Conservation (phyloP, 129 eudicot species). For the Lactuca saligna region DNA sequence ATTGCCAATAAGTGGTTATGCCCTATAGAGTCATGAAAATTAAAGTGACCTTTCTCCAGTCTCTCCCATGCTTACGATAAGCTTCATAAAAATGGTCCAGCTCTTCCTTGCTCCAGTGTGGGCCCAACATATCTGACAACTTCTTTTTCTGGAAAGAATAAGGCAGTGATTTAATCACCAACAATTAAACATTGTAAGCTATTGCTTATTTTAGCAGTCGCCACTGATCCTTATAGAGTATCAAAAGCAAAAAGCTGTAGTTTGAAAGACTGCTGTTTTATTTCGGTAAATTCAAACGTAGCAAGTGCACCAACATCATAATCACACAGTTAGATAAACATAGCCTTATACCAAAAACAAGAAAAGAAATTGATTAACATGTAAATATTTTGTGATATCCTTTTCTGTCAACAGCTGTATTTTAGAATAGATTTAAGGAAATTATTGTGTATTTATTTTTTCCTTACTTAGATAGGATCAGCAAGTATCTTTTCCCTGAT, state of each 20-base stretch:
- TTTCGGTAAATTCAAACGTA: not conserved
- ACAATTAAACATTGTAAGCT: not conserved
- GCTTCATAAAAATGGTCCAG: conserved; percentile 82
- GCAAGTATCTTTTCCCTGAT: too few species aligned
- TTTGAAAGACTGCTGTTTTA: not conserved
- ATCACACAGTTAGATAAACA: conserved; percentile 9
- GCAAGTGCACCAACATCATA: conserved; percentile 5
- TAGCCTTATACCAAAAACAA: conserved; percentile 11
- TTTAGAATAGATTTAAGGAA: too few species aligned
- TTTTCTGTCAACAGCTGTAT: too few species aligned
- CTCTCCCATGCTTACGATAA: conserved; percentile 88
- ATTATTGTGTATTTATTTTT: too few species aligned
- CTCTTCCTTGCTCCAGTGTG: conserved; percentile 89
- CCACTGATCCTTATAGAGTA: conserved; percentile 7
- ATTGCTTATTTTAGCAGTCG: conserved; percentile 27
- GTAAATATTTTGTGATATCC: too few species aligned
- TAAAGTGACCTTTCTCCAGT: conserved; percentile 85
- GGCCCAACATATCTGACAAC: conserved; percentile 80
- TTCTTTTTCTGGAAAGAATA: conserved; percentile 72
- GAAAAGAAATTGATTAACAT: not conserved
- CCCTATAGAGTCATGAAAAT: not conserved
- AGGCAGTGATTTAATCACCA: conserved; percentile 16
- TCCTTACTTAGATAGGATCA: too few species aligned
- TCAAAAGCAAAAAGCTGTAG: conserved; percentile 6
- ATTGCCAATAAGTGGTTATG: conserved; percentile 11